Evolutionary conservation across 2,329 filamentous ascomycete genomes (phyloP).

Genomic region (Trichoderma brevicompactum): DNA sequence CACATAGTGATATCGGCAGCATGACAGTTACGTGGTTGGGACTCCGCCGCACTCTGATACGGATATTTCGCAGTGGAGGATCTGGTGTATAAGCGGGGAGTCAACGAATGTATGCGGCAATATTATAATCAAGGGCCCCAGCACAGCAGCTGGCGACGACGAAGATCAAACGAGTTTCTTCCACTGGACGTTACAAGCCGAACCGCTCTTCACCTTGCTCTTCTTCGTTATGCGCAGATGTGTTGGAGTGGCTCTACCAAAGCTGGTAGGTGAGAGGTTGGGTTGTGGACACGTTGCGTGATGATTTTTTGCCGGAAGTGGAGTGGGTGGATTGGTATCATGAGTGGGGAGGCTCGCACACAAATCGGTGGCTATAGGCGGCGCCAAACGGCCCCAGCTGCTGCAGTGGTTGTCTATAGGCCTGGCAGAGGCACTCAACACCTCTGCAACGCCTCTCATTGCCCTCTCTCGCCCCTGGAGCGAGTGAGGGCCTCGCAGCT

Average conservation of each 20-base stretch:
- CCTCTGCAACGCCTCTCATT: neutral
- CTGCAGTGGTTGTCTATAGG: neutral
- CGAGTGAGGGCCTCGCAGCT: constrained; percentile 2
- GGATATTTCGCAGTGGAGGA: neutral
- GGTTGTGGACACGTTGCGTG: neutral
- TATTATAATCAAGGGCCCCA: neutral
- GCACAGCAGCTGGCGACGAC: neutral
- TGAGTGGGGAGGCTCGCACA: neutral
- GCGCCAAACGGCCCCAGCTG: neutral
- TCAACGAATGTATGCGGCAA: neutral
- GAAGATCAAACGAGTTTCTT: neutral
- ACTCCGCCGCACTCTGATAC: neutral
- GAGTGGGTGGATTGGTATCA: neutral
- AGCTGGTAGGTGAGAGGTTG: neutral
- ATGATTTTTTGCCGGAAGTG: neutral
- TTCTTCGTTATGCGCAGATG: neutral
- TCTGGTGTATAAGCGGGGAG: neutral
- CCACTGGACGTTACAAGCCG: neutral
- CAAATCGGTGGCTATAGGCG: neutral
- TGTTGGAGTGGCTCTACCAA: neutral
- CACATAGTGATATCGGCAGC: neutral
- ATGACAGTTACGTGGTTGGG: neutral
- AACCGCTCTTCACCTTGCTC: neutral
- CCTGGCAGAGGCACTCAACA: neutral
- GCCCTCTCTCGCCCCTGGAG: neutral